Percentiles rank a stretch among this genome's conserved stretches.
phyloP scores from a whole-genome alignment of 2,329 filamentous ascomycete species.

The Nemania sp. region DNA sequence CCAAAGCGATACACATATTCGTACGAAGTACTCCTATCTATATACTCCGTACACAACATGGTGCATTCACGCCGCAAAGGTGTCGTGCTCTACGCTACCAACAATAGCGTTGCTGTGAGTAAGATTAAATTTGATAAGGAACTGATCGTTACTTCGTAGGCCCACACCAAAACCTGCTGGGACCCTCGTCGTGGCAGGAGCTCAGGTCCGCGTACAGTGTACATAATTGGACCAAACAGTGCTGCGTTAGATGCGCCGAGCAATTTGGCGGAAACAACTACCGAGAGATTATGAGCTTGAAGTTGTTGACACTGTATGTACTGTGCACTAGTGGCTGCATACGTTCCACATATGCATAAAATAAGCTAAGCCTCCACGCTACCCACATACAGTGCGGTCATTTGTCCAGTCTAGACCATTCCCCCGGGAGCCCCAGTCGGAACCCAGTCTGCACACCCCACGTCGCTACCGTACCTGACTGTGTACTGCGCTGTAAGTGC shows the following conservation, averaged over 20 bases:
- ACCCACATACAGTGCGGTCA: constrained; percentile 2
- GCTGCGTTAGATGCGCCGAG: too few relatives aligned
- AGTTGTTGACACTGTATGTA: not conserved
- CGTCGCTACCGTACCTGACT: not conserved
- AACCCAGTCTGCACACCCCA: constrained; percentile 4
- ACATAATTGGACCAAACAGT: too few relatives aligned
- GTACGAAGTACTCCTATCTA: too few relatives aligned
- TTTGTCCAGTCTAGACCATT: not conserved
- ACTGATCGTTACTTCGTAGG: constrained; percentile 1
- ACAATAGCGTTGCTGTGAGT: not conserved
- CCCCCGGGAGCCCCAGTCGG: not conserved
- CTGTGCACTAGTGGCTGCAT: too few relatives aligned
- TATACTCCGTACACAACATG: not conserved
- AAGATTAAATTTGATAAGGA: constrained; percentile 15
- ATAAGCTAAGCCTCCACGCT: constrained; percentile 4
- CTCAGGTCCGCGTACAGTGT: too few relatives aligned
- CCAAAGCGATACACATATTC: too few relatives aligned
- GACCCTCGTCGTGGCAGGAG: too few relatives aligned
- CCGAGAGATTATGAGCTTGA: not conserved
- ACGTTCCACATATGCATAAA: constrained; percentile 5
- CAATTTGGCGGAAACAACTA: too few relatives aligned
- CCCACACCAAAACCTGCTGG: constrained; percentile 8
- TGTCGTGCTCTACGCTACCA: not conserved
- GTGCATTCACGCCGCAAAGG: not conserved
- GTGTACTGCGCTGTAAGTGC: not conserved